Base-by-base conservation (phyloP, 805 yeast genomes). In the Sugiyamaella americana region DNA sequence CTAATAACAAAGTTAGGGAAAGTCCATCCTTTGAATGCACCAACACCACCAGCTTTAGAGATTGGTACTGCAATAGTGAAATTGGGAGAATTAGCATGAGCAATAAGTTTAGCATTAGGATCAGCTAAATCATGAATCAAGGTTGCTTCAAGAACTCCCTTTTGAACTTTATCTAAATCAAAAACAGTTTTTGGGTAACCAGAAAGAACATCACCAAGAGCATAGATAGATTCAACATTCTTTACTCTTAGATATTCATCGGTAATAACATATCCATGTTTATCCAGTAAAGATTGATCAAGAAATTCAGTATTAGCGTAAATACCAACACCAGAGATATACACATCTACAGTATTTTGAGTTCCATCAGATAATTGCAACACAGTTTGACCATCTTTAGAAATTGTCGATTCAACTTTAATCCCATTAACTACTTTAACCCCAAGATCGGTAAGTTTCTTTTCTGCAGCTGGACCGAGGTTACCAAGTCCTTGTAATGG, bases 281-380 rank as follows among this genome's bases (percentile, higher is more conserved):
- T 32, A 35, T 54, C 53, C 3, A 49, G 49, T 18, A 47, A 39
- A 10, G 40, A 3, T 2, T 34, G 16, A 11, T 32, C 37, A 13
- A 55, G 38, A 44, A 43, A 56, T n/a, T 43, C 41, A 19, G 55
- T 41, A 43, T 56, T 54, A 16, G 59, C 55, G 8, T 22, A 43
- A 20, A 41, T 29, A 5, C 59, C 59, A 8, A 37, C 13, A 4
- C 51, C 26, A n/a, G 51, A 43, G 37, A 56, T 50, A 23, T 45
- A 44, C 19, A 48, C n/a, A 34, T 56, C 59, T n/a, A 47, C 44
- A 1, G 26, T 16, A 34, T 36, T 26, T 5, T 37, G 30, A 17
- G 51, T 8, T 23, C 59, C 59, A 39, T 54, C 51, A 17, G 46
- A 34, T 34, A 54, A 42, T n/a, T 16, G 16, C 18, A 55, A 39